A percentile compares a stretch with the other conserved stretches of the same genome.
These are phyloP conservation scores for Marasmius tenuissimus DNA, from an alignment of 1,284 basidiomycete species.

Conservation along the genomic window DNA sequence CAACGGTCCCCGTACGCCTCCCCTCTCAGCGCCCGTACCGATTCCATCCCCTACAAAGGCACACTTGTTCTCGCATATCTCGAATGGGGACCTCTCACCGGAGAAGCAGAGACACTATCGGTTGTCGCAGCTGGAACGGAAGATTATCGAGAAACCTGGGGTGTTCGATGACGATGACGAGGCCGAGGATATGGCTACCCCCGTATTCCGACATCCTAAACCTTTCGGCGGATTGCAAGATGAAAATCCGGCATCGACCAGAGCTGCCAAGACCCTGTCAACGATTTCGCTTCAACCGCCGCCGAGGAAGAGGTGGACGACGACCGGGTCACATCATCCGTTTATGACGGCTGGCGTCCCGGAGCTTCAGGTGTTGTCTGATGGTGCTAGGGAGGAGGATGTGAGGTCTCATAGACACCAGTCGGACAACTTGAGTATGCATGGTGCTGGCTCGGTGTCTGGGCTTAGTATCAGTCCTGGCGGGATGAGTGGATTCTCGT, in stretches of 20 bases:
- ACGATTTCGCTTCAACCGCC: conserved; percentile 62
- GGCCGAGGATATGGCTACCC: conserved; percentile 15
- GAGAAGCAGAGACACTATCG: conserved; percentile 18
- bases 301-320: conserved; percentile 57
- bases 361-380: conserved; percentile 14
- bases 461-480: conserved; percentile 1
- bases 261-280: conserved; percentile 31
- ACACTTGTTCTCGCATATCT: background rate
- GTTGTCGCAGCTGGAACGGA: conserved; percentile 40
- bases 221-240: conserved; percentile 12
- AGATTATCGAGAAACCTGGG: conserved; percentile 51
- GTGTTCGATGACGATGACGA: conserved; percentile 20
- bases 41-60: background rate
- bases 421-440: conserved; percentile 7
- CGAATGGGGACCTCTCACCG: conserved; percentile 5
- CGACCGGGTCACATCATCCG: conserved; percentile 14
- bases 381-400: conserved; percentile 28
- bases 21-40: background rate
- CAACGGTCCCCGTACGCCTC: background rate
- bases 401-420: conserved; percentile 16
- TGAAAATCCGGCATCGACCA: conserved; percentile 18
- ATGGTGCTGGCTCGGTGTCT: background rate
- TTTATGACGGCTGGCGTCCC: conserved; percentile 1
- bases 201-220: background rate
- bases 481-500: conserved; percentile 8